Percentiles rank a stretch among this genome's conserved stretches.
Evolutionary conservation across 2,329 filamentous ascomycete genomes (phyloP).

Genomic region (Alternaria sp.): DNA sequence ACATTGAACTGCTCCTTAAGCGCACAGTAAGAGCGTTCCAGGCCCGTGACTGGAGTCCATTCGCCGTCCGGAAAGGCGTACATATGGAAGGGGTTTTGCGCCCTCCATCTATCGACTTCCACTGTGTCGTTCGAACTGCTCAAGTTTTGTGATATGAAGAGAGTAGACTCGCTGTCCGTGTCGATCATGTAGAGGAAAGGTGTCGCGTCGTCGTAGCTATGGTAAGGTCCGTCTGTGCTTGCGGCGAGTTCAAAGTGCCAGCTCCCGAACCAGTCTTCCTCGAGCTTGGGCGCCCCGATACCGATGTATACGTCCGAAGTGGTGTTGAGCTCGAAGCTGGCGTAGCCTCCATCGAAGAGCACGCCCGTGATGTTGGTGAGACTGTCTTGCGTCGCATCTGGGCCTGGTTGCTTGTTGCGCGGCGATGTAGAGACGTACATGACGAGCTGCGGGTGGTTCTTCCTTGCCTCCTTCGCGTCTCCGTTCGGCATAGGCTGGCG

Average conservation of each 20-base stretch:
- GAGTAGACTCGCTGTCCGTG: constrained; percentile 77
- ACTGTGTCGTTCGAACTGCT: constrained; percentile 59
- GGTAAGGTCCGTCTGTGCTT: constrained; percentile 80
- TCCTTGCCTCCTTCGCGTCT: constrained; percentile 51
- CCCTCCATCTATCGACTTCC: constrained; percentile 62
- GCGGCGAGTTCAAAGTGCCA: constrained; percentile 85
- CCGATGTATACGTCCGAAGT: constrained; percentile 76
- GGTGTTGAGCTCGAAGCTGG: constrained; percentile 66
- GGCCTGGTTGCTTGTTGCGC: constrained; percentile 70
- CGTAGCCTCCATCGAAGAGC: constrained; percentile 72
- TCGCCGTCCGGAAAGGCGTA: constrained; percentile 73
- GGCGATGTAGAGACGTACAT: constrained; percentile 75
- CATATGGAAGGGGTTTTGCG: constrained; percentile 69
- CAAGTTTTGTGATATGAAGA: constrained; percentile 79
- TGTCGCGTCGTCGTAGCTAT: constrained; percentile 65
- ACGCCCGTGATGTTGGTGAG: constrained; percentile 47
- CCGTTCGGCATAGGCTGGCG: constrained; percentile 69
- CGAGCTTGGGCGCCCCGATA: constrained; percentile 72
- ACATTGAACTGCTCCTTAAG: constrained; percentile 71
- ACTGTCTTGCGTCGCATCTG: constrained; percentile 57
- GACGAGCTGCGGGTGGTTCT: constrained; percentile 67
- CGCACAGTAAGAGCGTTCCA: constrained; percentile 84
- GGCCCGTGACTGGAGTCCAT: constrained; percentile 64
- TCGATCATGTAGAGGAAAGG: constrained; percentile 79
- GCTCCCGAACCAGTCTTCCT: constrained; percentile 62